These are phyloP conservation scores for Sclerotinia spermophila DNA, from an alignment of 2,329 filamentous ascomycete genomes.

Conservation along the genomic window DNA sequence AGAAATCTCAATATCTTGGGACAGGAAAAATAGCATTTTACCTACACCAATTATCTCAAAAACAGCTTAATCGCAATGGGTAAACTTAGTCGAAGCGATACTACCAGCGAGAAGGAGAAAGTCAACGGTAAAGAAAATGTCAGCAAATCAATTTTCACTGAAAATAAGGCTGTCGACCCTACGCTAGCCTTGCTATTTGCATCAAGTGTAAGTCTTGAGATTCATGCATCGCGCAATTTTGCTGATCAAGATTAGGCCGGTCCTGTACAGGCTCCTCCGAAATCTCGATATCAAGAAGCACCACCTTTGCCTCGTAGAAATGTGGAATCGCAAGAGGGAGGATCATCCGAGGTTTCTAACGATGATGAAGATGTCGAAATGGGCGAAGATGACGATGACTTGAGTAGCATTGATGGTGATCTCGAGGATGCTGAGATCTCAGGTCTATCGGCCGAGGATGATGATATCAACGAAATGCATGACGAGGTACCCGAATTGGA, in stretches of 20 bases:
- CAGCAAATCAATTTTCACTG: constrained; percentile 35
- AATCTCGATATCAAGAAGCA: constrained; percentile 35
- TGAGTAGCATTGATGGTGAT: constrained; percentile 39
- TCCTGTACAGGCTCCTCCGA: constrained; percentile 38
- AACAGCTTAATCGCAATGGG: constrained; percentile 29
- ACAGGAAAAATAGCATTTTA: neutral
- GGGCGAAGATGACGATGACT: constrained; percentile 36
- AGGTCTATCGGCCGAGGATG: constrained; percentile 33
- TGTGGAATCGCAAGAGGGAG: constrained; percentile 29
- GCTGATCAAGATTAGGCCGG: constrained; percentile 33
- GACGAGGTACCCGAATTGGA: constrained; percentile 36
- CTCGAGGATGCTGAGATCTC: constrained; percentile 37
- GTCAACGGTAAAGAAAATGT: constrained; percentile 24
- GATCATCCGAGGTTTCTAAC: constrained; percentile 37
- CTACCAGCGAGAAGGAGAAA: constrained; percentile 16
- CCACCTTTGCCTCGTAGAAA: constrained; percentile 34
- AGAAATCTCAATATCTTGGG: neutral
- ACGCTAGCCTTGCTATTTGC: constrained; percentile 67
- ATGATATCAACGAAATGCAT: constrained; percentile 25
- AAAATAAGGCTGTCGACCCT: constrained; percentile 60
- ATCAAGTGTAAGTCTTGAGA: constrained; percentile 58
- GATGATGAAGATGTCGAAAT: constrained; percentile 37
- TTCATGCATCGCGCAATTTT: neutral
- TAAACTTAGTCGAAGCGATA: constrained; percentile 33
- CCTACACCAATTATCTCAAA: constrained; percentile 4